Conservation (phyloP, 306 rosid species). For the Acacia acuminata region DNA sequence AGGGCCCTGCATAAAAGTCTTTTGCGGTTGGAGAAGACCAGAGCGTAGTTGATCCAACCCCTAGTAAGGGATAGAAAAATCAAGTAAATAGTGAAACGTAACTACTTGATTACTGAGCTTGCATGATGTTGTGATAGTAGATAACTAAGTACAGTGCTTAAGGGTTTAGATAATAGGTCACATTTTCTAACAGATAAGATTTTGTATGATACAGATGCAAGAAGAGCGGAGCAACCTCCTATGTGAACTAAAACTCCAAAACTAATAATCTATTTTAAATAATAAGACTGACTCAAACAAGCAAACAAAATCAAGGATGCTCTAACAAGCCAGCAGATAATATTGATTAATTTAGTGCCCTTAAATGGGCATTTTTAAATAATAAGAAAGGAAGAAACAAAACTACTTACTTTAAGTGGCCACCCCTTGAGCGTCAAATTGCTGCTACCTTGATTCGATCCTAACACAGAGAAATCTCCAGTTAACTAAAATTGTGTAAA, state of each 20-base stretch:
- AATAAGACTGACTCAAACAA: background rate
- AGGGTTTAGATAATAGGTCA: constrained; percentile 10
- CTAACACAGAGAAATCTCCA: constrained; percentile 51
- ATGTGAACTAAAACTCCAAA: background rate
- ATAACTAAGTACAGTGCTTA: background rate
- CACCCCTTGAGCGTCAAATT: constrained; percentile 97
- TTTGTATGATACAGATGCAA: constrained; percentile 24
- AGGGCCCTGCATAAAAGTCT: constrained; percentile 84
- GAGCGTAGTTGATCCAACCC: constrained; percentile 93
- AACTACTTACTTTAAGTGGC: constrained; percentile 87
- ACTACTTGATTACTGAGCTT: constrained; percentile 12
- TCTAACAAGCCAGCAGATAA: too few species aligned
- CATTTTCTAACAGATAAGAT: constrained; percentile 18
- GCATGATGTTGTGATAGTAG: background rate
- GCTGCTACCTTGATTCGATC: constrained; percentile 92
- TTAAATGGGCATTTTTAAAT: background rate
- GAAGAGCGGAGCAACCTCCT: background rate
- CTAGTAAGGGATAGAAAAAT: constrained; percentile 41
- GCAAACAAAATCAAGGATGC: too few species aligned
- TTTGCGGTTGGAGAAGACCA: constrained; percentile 91
- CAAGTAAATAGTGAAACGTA: constrained; percentile 17
- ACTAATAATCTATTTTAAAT: background rate
- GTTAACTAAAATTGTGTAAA: constrained; percentile 33
- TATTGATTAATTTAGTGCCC: too few species aligned
- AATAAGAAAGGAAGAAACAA: background rate